These are phyloP conservation scores for Rauvolfia tetraphylla DNA, from an alignment of 257 asterid genomes.

Conservation along the genomic window DNA sequence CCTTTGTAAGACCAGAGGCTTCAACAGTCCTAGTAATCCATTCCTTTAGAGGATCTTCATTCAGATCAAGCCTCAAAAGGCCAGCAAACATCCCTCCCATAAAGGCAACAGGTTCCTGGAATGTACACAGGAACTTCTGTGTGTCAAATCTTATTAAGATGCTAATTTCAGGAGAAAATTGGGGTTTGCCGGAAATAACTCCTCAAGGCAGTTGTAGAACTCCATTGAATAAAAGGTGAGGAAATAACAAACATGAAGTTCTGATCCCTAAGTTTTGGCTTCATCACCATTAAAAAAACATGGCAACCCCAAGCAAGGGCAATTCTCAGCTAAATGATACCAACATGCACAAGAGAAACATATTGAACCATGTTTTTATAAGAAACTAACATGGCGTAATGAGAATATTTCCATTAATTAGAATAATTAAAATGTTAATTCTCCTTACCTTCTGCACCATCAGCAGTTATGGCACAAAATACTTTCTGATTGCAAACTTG, in stretches of 20 bases:
- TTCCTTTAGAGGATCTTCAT: constrained; percentile 76
- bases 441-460: background rate
- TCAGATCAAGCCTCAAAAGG: constrained; percentile 67
- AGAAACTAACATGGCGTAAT: background rate
- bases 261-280: background rate
- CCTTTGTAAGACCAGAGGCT: constrained; percentile 58
- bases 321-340: background rate
- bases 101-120: constrained; percentile 80
- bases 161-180: background rate
- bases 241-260: background rate
- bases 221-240: background rate
- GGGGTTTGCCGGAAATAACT: background rate
- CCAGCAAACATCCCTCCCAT: constrained; percentile 90
- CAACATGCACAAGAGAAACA: background rate
- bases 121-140: background rate
- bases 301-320: background rate
- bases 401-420: background rate
- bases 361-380: background rate
- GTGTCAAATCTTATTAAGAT: background rate
- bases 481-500: too few relatives aligned
- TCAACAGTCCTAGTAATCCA: constrained; percentile 74
- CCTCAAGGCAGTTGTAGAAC: background rate
- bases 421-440: too few relatives aligned
- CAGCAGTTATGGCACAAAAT: background rate
- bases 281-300: background rate